Conservation (phyloP, 2,329 filamentous ascomycete genomes). For the Dothistroma pini region DNA sequence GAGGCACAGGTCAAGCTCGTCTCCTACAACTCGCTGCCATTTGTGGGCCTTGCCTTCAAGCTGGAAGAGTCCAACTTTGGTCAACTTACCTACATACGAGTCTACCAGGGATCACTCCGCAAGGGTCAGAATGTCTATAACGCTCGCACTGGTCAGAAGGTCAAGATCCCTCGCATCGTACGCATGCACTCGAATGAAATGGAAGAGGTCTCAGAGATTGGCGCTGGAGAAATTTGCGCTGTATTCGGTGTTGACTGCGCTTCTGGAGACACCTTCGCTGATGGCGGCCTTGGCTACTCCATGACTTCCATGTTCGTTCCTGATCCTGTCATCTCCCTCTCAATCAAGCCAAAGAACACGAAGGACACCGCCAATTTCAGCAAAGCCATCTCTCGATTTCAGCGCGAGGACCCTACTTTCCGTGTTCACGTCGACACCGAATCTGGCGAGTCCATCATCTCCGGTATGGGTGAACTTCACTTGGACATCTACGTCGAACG, state of each 20-base stretch:
- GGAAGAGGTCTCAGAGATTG: conserved; percentile 91
- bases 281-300: conserved; percentile 84
- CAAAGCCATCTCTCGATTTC: conserved; percentile 98
- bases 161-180: conserved; percentile 94
- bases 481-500: conserved; percentile 97
- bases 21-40: conserved; percentile 88
- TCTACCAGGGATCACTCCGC: conserved; percentile 87
- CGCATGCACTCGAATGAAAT: conserved; percentile 99
- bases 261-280: conserved; percentile 96
- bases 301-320: conserved; percentile 99
- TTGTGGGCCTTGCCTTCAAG: conserved; percentile 96
- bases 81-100: conserved; percentile 95
- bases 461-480: conserved; percentile 96
- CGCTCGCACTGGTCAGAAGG: conserved; percentile 88
- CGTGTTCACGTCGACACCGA: conserved; percentile 88
- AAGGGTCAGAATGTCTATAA: conserved; percentile 93
- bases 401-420: conserved; percentile 97
- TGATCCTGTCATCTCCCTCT: conserved; percentile 95
- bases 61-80: conserved; percentile 98
- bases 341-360: conserved; percentile 91
- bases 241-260: conserved; percentile 98
- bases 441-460: conserved; percentile 95
- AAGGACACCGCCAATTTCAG: conserved; percentile 92
- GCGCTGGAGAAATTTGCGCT: conserved; percentile 95
- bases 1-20: conserved; percentile 83